Conservation (phyloP, 768 basidiomycete species). For the Hygrophorus russula region DNA sequence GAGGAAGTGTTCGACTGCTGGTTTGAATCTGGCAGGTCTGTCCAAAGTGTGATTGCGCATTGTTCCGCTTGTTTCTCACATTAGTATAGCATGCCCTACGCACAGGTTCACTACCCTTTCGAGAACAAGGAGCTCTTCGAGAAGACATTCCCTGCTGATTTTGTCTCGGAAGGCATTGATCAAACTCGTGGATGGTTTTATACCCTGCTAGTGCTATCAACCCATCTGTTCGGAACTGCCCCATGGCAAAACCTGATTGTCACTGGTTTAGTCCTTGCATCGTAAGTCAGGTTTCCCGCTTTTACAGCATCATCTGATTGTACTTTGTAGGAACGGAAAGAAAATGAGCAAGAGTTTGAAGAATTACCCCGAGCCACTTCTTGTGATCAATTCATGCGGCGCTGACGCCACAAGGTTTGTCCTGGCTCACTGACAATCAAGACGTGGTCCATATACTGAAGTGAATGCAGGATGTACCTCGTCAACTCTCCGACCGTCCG, state of each 20-base stretch:
- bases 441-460: not conserved
- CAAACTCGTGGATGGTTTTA: slow-evolving; percentile 99
- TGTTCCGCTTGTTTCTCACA: not conserved
- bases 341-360: slow-evolving; percentile 98
- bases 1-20: slow-evolving; percentile 99
- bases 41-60: slow-evolving; percentile 2
- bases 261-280: slow-evolving; percentile 89
- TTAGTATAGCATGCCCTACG: slow-evolving; percentile 88
- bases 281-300: slow-evolving; percentile 37
- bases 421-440: not conserved
- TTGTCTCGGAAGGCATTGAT: slow-evolving; percentile 96
- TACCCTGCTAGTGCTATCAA: slow-evolving; percentile 91
- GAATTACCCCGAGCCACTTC: slow-evolving; percentile 94
- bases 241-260: slow-evolving; percentile 99
- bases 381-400: slow-evolving; percentile 84
- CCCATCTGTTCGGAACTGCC: slow-evolving; percentile 84
- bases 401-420: slow-evolving; percentile 85
- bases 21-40: slow-evolving; percentile 98
- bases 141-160: slow-evolving; percentile 84
- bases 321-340: slow-evolving; percentile 70
- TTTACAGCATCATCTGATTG: not conserved
- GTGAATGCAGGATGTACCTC: slow-evolving; percentile 71
- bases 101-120: slow-evolving; percentile 95
- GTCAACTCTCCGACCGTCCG: slow-evolving; percentile 99
- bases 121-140: slow-evolving; percentile 90